Evolutionary conservation across 352 stramenopile species (phyloP).

Genomic region (Plasmopara viticola): DNA sequence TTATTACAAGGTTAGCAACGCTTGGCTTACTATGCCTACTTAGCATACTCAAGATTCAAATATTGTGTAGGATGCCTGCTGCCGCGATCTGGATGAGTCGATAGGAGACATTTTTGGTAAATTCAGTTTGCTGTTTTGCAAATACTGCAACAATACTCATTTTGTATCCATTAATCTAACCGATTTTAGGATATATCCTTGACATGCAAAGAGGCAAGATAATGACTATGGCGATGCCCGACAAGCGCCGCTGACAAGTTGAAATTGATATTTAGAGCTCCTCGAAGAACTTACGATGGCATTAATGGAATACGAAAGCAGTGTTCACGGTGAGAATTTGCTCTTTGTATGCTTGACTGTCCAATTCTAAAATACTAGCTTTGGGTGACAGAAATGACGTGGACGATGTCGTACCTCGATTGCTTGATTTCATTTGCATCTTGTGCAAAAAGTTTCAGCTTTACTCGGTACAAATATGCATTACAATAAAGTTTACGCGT

Average conservation of each 20-base stretch:
- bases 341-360: not conserved
- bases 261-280: constrained; percentile 38
- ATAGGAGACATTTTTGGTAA: constrained; percentile 81
- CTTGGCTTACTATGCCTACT: not conserved
- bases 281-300: constrained; percentile 69
- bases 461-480: constrained; percentile 36
- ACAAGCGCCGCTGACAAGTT: not conserved
- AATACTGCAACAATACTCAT: not conserved
- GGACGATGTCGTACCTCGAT: constrained; percentile 59
- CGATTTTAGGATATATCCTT: constrained; percentile 57
- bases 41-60: not conserved
- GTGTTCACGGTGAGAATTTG: constrained; percentile 43
- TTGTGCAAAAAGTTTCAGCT: constrained; percentile 66
- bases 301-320: constrained; percentile 63
- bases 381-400: constrained; percentile 52
- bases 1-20: constrained; percentile 70
- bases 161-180: constrained; percentile 2
- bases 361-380: not conserved
- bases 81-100: constrained; percentile 67
- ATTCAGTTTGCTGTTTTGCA: not conserved
- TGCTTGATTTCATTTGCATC: constrained; percentile 64
- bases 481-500: no score
- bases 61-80: constrained; percentile 54
- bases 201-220: constrained; percentile 68
- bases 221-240: not conserved